A percentile compares a stretch with the other conserved stretches of the same genome.
These are phyloP conservation scores for Acanthamoeba castellanii DNA, from an alignment of 208 protist species.

Conservation along the genomic window DNA sequence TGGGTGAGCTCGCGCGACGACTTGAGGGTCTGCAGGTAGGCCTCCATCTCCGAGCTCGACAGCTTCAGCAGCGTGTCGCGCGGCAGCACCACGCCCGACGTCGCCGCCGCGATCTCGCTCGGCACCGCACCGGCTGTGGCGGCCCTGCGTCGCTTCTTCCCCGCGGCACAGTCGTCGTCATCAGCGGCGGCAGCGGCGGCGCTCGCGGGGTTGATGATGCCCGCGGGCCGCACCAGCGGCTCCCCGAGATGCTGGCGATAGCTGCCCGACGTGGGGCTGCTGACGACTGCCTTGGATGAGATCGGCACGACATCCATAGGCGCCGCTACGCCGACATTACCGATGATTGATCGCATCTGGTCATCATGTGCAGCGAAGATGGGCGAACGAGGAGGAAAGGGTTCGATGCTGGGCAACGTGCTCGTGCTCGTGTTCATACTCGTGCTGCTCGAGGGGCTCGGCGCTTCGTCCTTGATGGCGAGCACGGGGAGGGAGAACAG, in stretches of 20 bases:
- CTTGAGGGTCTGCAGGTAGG: slow-evolving; percentile 77
- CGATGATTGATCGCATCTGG: neutral
- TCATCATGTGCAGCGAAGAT: neutral
- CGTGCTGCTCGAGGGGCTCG: neutral
- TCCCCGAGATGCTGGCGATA: neutral
- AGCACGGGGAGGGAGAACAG: neutral
- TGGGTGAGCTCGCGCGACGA: slow-evolving; percentile 59
- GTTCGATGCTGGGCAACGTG: neutral
- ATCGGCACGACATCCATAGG: neutral
- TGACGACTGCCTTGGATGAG: neutral
- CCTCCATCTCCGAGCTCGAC: slow-evolving; percentile 78
- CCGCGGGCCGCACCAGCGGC: neutral
- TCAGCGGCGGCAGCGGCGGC: neutral
- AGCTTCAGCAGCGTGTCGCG: slow-evolving; percentile 78
- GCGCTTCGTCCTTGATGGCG: neutral
- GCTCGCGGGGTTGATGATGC: slow-evolving; percentile 26
- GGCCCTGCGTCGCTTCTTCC: slow-evolving; percentile 66
- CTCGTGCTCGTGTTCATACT: no score
- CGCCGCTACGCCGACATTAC: slow-evolving; percentile 11
- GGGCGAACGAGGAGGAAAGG: slow-evolving; percentile 22
- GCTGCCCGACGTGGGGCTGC: neutral
- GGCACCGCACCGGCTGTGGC: slow-evolving; percentile 35
- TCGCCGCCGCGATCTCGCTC: slow-evolving; percentile 31
- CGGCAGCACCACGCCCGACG: slow-evolving; percentile 45
- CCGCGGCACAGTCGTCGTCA: neutral